Conservation (phyloP, 108 stramenopile species). For the Pseudonitzschia delicatissima region DNA sequence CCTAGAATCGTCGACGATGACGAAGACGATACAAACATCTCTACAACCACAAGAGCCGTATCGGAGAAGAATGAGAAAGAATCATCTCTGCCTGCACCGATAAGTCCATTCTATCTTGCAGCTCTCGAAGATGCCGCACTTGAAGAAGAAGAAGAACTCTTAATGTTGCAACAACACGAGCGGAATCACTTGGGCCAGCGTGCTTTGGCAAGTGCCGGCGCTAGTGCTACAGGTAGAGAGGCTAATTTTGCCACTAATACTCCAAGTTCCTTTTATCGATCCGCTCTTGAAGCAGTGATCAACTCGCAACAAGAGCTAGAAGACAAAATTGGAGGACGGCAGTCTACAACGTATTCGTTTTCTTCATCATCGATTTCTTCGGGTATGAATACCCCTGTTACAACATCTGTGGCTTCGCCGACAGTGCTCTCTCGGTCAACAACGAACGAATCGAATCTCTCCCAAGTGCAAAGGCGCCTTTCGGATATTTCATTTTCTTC, state of each 20-base stretch:
- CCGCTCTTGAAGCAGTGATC: slow-evolving; percentile 2
- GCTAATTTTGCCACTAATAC: not conserved
- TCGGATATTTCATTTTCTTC: too few relatives aligned
- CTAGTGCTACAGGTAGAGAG: not conserved
- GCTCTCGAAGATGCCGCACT: not conserved
- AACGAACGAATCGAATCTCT: too few relatives aligned
- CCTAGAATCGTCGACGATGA: not conserved
- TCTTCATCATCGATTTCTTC: too few relatives aligned
- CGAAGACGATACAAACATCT: not conserved
- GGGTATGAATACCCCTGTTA: too few relatives aligned
- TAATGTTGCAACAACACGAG: not conserved
- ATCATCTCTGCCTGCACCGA: not conserved
- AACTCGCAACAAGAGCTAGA: not conserved
- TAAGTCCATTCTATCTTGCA: slow-evolving; percentile 1
- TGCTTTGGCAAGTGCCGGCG: not conserved
- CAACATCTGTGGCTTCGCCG: too few relatives aligned
- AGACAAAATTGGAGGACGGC: too few relatives aligned
- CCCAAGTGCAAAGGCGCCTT: too few relatives aligned
- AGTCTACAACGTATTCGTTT: too few relatives aligned
- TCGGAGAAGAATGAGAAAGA: not conserved
- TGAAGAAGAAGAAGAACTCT: not conserved
- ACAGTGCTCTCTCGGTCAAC: too few relatives aligned
- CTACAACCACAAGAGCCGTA: not conserved
- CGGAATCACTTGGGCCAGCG: not conserved
- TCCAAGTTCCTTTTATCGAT: slow-evolving; percentile 1